These are phyloP conservation scores for Yamadazyma sp. DNA, from an alignment of 1,139 yeast genomes.

Conservation along the genomic window DNA sequence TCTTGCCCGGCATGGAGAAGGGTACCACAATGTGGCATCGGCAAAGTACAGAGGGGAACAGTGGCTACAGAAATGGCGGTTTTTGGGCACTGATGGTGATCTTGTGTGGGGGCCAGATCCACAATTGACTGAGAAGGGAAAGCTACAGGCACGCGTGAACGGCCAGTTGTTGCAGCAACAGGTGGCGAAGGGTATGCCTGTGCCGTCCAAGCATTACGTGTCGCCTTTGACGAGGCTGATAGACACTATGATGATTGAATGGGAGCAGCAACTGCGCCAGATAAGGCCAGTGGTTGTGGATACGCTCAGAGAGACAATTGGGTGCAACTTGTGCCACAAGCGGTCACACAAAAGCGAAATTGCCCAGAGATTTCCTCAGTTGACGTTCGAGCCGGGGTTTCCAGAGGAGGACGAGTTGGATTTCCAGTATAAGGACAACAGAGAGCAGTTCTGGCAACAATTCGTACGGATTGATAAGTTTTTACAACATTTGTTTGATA, in stretches of 20 bases:
- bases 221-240: constrained; percentile 69
- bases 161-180: constrained; percentile 45
- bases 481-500: constrained; percentile 52
- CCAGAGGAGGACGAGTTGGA: constrained; percentile 49
- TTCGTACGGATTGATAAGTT: constrained; percentile 49
- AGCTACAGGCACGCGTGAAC: constrained; percentile 45
- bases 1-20: constrained; percentile 61
- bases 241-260: constrained; percentile 57
- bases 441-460: constrained; percentile 42
- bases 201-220: constrained; percentile 55
- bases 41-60: constrained; percentile 52
- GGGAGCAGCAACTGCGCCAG: constrained; percentile 49
- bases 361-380: constrained; percentile 22
- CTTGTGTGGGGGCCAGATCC: constrained; percentile 72
- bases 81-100: constrained; percentile 54
- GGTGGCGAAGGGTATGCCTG: constrained; percentile 46
- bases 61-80: constrained; percentile 65
- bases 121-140: constrained; percentile 58
- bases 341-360: constrained; percentile 41
- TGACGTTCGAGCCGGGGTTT: constrained; percentile 47
- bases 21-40: constrained; percentile 49
- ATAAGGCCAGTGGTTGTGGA: constrained; percentile 48
- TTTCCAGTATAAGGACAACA: constrained; percentile 40
- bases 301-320: constrained; percentile 64
- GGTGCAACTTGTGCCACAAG: constrained; percentile 67